These are phyloP conservation scores for Penicillium griseofulvum DNA, from an alignment of 2,329 filamentous ascomycete species.

Conservation along the genomic window DNA sequence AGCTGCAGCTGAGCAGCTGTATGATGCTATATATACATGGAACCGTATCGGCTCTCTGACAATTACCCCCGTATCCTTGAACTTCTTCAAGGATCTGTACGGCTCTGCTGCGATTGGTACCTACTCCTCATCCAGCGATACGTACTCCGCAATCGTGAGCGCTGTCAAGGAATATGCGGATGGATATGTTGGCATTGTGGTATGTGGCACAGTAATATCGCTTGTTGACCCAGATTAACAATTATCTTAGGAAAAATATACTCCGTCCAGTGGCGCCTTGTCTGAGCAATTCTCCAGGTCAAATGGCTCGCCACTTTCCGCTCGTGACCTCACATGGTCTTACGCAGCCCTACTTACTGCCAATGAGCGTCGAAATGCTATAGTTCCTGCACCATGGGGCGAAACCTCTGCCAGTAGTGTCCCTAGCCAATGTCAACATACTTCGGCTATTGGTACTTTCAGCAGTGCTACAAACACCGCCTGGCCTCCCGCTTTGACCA, in stretches of 20 bases:
- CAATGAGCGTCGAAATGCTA: constrained; percentile 31
- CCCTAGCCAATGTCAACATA: constrained; percentile 29
- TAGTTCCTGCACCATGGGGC: constrained; percentile 37
- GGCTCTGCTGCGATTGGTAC: constrained; percentile 60
- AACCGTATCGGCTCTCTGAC: constrained; percentile 60
- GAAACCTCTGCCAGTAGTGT: constrained; percentile 32
- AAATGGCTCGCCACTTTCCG: constrained; percentile 38
- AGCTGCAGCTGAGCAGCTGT: constrained; percentile 76
- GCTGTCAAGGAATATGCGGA: constrained; percentile 64
- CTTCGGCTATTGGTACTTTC: constrained; percentile 36
- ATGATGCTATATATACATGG: constrained; percentile 73
- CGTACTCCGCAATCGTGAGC: constrained; percentile 56
- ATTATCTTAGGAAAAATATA: constrained; percentile 24
- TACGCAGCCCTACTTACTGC: constrained; percentile 44
- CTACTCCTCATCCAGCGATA: constrained; percentile 57
- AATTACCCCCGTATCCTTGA: constrained; percentile 62
- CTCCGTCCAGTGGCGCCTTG: constrained; percentile 33
- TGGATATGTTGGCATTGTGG: constrained; percentile 51
- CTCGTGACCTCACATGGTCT: constrained; percentile 47
- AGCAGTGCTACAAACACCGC: constrained; percentile 31
- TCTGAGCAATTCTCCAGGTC: constrained; percentile 42
- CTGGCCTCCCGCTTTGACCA: constrained; percentile 33
- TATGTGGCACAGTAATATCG: constrained; percentile 6
- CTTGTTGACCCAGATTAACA: background rate
- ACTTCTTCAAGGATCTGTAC: constrained; percentile 69